phyloP scores from a whole-genome alignment of 2,329 filamentous ascomycete genomes.

The Mycogone perniciosa region DNA sequence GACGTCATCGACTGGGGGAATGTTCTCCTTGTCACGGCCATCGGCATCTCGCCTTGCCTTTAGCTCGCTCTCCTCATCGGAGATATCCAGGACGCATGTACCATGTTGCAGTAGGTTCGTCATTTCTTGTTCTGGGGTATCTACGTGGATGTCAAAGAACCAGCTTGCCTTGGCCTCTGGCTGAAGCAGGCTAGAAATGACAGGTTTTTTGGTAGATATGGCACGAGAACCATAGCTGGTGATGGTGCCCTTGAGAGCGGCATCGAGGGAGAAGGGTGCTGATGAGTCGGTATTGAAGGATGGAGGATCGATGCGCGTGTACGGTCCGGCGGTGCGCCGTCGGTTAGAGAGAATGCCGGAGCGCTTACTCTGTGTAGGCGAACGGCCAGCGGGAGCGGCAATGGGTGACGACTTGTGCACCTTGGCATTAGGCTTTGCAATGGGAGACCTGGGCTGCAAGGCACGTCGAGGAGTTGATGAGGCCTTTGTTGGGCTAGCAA shows the following conservation, averaged over 20 bases:
- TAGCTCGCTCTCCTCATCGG: slow-evolving; percentile 68
- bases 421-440: slow-evolving; percentile 38
- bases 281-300: slow-evolving; percentile 41
- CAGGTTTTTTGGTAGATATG: slow-evolving; percentile 23
- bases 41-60: slow-evolving; percentile 48
- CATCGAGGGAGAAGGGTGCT: slow-evolving; percentile 79
- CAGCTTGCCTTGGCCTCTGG: slow-evolving; percentile 58
- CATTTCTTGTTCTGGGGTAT: slow-evolving; percentile 83
- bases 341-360: slow-evolving; percentile 62
- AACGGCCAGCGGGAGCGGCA: slow-evolving; percentile 71
- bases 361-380: slow-evolving; percentile 65
- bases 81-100: slow-evolving; percentile 80
- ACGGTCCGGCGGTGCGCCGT: slow-evolving; percentile 56
- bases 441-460: slow-evolving; percentile 49
- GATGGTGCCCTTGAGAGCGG: slow-evolving; percentile 72
- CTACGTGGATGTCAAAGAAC: slow-evolving; percentile 94
- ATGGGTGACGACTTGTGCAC: slow-evolving; percentile 47
- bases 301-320: slow-evolving; percentile 66
- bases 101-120: slow-evolving; percentile 90
- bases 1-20: slow-evolving; percentile 65
- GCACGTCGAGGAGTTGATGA: slow-evolving; percentile 34
- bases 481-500: slow-evolving; percentile 26
- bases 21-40: slow-evolving; percentile 82
- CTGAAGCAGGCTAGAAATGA: slow-evolving; percentile 29
- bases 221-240: slow-evolving; percentile 49